Conservation (phyloP, 331 rosid species). For the Prunus yedoensis region DNA sequence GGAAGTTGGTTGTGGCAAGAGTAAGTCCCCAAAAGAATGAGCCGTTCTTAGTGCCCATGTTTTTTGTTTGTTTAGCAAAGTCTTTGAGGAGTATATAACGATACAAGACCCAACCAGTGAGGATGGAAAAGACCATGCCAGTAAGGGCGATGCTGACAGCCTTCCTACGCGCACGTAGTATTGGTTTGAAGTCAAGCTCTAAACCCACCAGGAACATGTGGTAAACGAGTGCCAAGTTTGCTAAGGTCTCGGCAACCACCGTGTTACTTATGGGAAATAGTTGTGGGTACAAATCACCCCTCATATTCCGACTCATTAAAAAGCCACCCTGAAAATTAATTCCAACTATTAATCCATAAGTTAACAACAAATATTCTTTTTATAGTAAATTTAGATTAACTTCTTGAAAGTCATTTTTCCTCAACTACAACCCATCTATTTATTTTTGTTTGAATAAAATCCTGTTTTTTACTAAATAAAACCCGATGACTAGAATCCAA, state of each 20-base stretch:
- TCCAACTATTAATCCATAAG: background rate
- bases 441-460: no score
- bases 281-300: conserved; percentile 1
- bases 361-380: no score
- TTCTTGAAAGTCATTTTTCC: no score
- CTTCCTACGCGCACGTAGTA: conserved; percentile 33
- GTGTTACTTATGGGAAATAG: conserved; percentile 21
- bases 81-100: background rate
- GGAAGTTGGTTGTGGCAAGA: conserved; percentile 25
- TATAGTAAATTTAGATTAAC: no score
- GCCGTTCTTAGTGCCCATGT: background rate
- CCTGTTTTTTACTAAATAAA: no score
- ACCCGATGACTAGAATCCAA: no score
- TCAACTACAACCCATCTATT: no score
- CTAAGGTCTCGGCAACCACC: conserved; percentile 39
- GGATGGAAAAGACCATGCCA: conserved; percentile 24
- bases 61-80: background rate
- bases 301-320: conserved; percentile 32
- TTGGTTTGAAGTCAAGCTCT: conserved; percentile 51
- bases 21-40: conserved; percentile 25
- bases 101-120: conserved; percentile 41
- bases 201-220: conserved; percentile 55
- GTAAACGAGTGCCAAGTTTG: conserved; percentile 39
- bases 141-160: conserved; percentile 34
- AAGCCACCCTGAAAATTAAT: conserved; percentile 37